Percentiles rank a stretch among this genome's conserved stretches.
Evolutionary conservation across 2,329 filamentous ascomycete genomes (phyloP).

Genomic region (Elsinoe necatrix): DNA sequence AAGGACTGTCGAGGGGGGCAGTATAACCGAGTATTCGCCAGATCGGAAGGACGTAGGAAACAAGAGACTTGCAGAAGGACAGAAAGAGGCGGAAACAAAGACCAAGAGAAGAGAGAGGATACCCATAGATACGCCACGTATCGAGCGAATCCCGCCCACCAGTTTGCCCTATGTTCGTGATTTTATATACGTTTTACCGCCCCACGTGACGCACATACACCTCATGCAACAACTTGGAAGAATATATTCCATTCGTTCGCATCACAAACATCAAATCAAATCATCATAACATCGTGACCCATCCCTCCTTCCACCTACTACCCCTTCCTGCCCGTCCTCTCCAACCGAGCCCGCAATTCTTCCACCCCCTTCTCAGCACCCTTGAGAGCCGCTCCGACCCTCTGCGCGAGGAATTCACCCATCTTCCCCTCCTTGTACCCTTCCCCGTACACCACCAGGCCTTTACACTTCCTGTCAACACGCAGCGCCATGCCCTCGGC

Average conservation of each 20-base stretch:
- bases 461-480: slow-evolving; percentile 35
- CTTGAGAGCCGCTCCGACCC: slow-evolving; percentile 37
- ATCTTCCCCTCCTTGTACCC: slow-evolving; percentile 68
- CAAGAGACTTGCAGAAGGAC: background rate
- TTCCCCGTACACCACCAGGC: slow-evolving; percentile 66
- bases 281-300: background rate
- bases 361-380: slow-evolving; percentile 38
- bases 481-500: slow-evolving; percentile 48
- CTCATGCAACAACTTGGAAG: background rate
- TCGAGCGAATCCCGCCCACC: background rate
- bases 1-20: background rate
- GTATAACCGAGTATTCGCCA: background rate
- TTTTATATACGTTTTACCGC: too few species aligned
- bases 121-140: background rate
- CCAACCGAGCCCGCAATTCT: slow-evolving; percentile 37
- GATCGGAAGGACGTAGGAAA: background rate
- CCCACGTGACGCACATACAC: background rate
- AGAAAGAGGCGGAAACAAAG: background rate
- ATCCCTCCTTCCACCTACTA: background rate
- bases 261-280: background rate
- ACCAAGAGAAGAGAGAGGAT: background rate
- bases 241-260: background rate
- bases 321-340: slow-evolving; percentile 38
- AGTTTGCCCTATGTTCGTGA: too few species aligned
- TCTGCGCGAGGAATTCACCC: slow-evolving; percentile 57